Evolutionary conservation across 192 early-diverging fungal species (phyloP), one percentile per base, ranked within the genome.

Genomic region (Backusella tuberculispora): DNA sequence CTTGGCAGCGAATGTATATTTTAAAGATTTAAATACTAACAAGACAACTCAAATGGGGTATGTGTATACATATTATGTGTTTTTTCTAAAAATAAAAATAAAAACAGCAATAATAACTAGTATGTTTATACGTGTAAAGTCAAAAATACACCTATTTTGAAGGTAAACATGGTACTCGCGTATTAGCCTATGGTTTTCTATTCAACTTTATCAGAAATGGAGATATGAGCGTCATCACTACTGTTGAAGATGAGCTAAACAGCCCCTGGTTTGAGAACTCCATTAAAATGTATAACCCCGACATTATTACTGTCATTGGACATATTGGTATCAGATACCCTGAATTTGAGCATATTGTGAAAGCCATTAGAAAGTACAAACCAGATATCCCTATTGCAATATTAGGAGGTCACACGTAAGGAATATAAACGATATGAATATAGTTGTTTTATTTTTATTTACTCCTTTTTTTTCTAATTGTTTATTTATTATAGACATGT

Each of bases 191-290:
- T 21, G 85, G 85, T 43, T 88, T 84, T 76, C 69, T 88, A 21
- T 86, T 74, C 77, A 78, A 86, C 60, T 84, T 84, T 65, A 37
- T 42, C 0, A 75, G 79, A 21, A 83, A 71, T 38, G 80, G 77
- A 38, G 78, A 80, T 69, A 74, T 76, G 66, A 74, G 80, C 12
- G 44, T 83, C 40, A 29, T 86, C 40, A 75, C 73, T 66, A 74
- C 38, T 41, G 79, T 87, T 66, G 82, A 80, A n/a, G 75, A 69
- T 63, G 86, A 83, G 4, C 81, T 88, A 14, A 84, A 76, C 6
- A 15, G 83, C 48, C 76, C 78, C 19, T 88, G 87, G 87, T 88
- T 88, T 81, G 66, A 82, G 44, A 73, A 85, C 34, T 80, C 87
- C 17, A 69, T 88, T 69, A 74, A 64, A 47, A 63, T 72, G 43